phyloP scores from a whole-genome alignment of 345 rosid species.

The Gossypium ekmanianum region DNA sequence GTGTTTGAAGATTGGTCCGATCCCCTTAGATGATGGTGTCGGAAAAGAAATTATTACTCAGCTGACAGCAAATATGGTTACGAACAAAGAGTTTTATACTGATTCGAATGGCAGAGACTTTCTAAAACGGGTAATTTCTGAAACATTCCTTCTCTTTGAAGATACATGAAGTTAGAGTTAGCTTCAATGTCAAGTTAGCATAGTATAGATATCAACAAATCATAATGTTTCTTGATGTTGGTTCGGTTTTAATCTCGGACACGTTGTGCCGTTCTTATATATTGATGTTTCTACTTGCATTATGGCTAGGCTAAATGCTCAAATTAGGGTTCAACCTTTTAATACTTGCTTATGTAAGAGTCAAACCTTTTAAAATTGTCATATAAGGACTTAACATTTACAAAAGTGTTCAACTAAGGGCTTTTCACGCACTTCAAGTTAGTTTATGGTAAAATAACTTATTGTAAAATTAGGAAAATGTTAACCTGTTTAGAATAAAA shows the following conservation, averaged over 20 bases:
- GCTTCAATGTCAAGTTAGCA: neutral
- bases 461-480: too few species aligned
- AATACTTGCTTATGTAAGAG: too few species aligned
- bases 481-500: too few species aligned
- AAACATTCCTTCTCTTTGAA: neutral
- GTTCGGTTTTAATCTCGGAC: neutral
- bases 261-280: neutral
- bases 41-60: constrained; percentile 81
- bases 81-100: constrained; percentile 55
- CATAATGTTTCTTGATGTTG: neutral
- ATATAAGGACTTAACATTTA: too few species aligned
- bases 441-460: too few species aligned
- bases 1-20: constrained; percentile 65
- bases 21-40: constrained; percentile 40
- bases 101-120: constrained; percentile 91
- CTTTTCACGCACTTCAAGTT: too few species aligned
- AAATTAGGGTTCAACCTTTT: too few species aligned
- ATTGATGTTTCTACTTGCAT: neutral
- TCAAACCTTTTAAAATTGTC: too few species aligned
- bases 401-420: too few species aligned
- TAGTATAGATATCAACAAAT: neutral
- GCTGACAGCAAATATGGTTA: constrained; percentile 70
- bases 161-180: neutral
- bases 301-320: neutral
- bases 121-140: constrained; percentile 64